Evolutionary conservation across 140 eudicot species (phyloP).

Genomic region (Ambrosia hybrid): DNA sequence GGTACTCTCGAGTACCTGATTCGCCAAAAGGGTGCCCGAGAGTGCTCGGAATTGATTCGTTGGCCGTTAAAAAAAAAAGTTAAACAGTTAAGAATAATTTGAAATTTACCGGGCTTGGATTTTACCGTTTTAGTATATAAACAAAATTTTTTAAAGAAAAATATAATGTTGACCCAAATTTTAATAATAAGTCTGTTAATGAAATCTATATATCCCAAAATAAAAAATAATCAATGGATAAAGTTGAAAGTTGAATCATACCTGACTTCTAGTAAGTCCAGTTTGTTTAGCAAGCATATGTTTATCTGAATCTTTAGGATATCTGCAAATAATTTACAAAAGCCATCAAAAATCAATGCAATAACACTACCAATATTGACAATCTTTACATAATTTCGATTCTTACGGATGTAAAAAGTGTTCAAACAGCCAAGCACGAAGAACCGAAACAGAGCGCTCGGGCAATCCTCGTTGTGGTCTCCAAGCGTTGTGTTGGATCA

Average conservation of each 20-base stretch:
- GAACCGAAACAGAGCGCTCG: conserved; percentile 88
- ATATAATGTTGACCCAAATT: too few relatives aligned
- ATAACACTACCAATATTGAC: not conserved
- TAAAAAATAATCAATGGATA: not conserved
- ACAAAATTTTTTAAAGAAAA: too few relatives aligned
- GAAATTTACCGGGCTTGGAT: too few relatives aligned
- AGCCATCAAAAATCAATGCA: not conserved
- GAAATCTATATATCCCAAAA: too few relatives aligned
- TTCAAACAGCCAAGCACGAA: conserved; percentile 97
- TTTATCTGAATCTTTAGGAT: conserved; percentile 92
- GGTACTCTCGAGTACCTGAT: too few relatives aligned
- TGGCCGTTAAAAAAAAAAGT: too few relatives aligned
- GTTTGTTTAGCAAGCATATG: conserved; percentile 90
- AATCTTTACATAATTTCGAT: not conserved
- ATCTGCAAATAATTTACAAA: conserved; percentile 36
- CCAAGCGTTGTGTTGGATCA: conserved; percentile 96
- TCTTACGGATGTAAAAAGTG: conserved; percentile 94
- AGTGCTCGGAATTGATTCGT: too few relatives aligned
- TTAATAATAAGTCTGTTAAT: too few relatives aligned
- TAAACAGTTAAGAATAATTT: too few relatives aligned
- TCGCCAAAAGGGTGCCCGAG: too few relatives aligned
- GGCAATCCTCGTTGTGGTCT: conserved; percentile 97
- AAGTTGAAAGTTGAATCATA: conserved; percentile 3
- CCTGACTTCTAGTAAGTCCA: conserved; percentile 92
- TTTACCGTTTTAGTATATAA: too few relatives aligned